Conservation (phyloP, 345 rosid genomes). For the Populus ilicifolia region DNA sequence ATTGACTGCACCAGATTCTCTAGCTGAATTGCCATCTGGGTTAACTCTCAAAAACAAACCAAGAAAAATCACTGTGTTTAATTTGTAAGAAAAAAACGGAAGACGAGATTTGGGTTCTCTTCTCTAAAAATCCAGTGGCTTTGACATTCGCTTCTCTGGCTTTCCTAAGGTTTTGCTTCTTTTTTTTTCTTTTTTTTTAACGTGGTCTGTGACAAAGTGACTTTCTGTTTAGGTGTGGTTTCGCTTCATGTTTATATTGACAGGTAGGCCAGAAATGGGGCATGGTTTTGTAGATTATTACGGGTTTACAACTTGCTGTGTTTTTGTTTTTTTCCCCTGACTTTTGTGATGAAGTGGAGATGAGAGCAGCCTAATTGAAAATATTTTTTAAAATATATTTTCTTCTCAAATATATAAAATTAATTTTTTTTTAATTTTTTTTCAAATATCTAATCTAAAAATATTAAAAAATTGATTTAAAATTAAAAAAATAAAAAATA, state of each 20-base stretch:
- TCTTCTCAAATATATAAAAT: too few relatives aligned
- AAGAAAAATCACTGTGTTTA: neutral
- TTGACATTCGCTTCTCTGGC: neutral
- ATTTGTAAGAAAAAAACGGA: neutral
- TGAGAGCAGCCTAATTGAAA: too few relatives aligned
- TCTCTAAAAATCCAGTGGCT: neutral
- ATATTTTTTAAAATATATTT: too few relatives aligned
- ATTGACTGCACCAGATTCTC: constrained; percentile 77
- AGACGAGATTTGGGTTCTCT: neutral
- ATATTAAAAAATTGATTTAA: too few relatives aligned
- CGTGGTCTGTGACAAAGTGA: neutral
- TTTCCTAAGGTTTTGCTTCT: neutral
- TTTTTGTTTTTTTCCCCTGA: neutral
- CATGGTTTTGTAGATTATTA: neutral
- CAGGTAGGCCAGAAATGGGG: neutral
- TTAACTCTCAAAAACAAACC: neutral
- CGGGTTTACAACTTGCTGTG: neutral
- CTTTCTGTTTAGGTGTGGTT: neutral
- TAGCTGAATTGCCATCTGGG: constrained; percentile 59
- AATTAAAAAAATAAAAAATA: too few relatives aligned
- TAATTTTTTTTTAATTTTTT: too few relatives aligned
- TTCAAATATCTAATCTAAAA: too few relatives aligned
- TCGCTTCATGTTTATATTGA: neutral
- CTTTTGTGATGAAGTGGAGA: neutral
- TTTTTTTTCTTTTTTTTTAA: neutral